Evolutionary conservation across 1,139 yeast genomes (phyloP).

Genomic region (Diutina siamensis): DNA sequence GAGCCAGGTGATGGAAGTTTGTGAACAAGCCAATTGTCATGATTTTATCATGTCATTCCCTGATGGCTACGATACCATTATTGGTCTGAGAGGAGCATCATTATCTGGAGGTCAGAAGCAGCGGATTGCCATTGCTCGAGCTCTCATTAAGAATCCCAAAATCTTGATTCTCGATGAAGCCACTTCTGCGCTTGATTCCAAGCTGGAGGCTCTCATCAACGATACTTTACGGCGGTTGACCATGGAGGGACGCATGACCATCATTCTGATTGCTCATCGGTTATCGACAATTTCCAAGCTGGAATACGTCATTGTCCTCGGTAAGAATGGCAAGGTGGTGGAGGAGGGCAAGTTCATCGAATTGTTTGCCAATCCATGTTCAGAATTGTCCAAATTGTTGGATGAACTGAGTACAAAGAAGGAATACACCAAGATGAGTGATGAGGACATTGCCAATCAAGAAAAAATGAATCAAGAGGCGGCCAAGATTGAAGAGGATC

Average conservation of each 20-base stretch:
- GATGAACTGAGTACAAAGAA: conserved; percentile 24
- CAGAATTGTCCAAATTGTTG: conserved; percentile 32
- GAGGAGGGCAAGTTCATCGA: conserved; percentile 32
- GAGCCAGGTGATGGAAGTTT: conserved; percentile 31
- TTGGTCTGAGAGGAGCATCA: conserved; percentile 47
- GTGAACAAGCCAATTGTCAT: conserved; percentile 46
- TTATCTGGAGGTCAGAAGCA: conserved; percentile 85
- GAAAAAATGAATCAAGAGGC: conserved; percentile 19
- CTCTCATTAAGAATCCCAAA: conserved; percentile 53
- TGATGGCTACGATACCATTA: conserved; percentile 41
- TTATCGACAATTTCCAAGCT: conserved; percentile 61
- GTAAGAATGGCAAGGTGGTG: conserved; percentile 32
- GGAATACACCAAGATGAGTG: conserved; percentile 14
- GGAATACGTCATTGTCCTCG: conserved; percentile 45
- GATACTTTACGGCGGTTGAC: conserved; percentile 45
- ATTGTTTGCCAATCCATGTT: conserved; percentile 29
- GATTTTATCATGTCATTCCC: conserved; percentile 38
- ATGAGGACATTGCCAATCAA: conserved; percentile 16
- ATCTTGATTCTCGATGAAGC: conserved; percentile 66
- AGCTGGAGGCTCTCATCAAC: conserved; percentile 57
- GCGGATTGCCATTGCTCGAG: conserved; percentile 79
- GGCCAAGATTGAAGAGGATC: conserved; percentile 15
- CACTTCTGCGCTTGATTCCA: conserved; percentile 68
- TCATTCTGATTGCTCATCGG: conserved; percentile 87
- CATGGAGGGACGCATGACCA: conserved; percentile 55